Conservation (phyloP, 768 basidiomycete genomes). For the Dacryopinax primogenitus region DNA sequence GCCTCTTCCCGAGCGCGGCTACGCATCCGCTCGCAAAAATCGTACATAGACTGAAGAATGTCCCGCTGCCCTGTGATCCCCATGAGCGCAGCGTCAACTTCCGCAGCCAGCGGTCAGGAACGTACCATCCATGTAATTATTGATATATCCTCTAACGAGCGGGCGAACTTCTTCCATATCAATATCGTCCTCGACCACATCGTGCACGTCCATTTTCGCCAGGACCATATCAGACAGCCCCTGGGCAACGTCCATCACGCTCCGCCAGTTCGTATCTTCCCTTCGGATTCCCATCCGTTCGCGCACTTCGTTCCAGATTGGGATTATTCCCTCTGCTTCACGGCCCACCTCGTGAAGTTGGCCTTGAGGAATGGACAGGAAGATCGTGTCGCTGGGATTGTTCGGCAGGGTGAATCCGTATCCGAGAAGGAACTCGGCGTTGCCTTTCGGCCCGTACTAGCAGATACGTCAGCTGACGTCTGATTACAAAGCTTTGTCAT, state of each 20-base stretch:
- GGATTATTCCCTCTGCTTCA: constrained; percentile 39
- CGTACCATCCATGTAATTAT: constrained; percentile 8
- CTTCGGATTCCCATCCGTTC: constrained; percentile 24
- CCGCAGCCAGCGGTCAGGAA: neutral
- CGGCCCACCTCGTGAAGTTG: constrained; percentile 47
- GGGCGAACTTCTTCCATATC: constrained; percentile 39
- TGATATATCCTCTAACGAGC: constrained; percentile 33
- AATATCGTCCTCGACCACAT: constrained; percentile 47
- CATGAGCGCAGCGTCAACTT: neutral
- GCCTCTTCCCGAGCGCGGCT: constrained; percentile 12
- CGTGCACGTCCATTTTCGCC: constrained; percentile 50
- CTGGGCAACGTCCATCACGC: neutral
- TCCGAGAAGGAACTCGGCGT: constrained; percentile 77
- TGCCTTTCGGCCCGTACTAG: constrained; percentile 73
- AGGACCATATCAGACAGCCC: constrained; percentile 19
- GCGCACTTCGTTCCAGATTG: constrained; percentile 46
- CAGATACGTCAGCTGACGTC: neutral
- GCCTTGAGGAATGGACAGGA: constrained; percentile 49
- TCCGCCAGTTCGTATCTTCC: constrained; percentile 2
- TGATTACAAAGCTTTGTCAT: neutral
- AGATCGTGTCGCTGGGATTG: constrained; percentile 79
- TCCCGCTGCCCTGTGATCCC: constrained; percentile 15
- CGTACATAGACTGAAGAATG: constrained; percentile 21
- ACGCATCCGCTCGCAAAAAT: constrained; percentile 12
- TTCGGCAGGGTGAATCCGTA: constrained; percentile 74